Percentiles rank a stretch among this genome's conserved stretches.
Evolutionary conservation across 192 early-diverging fungal species (phyloP).

Genomic region (Dissophora globulifera): DNA sequence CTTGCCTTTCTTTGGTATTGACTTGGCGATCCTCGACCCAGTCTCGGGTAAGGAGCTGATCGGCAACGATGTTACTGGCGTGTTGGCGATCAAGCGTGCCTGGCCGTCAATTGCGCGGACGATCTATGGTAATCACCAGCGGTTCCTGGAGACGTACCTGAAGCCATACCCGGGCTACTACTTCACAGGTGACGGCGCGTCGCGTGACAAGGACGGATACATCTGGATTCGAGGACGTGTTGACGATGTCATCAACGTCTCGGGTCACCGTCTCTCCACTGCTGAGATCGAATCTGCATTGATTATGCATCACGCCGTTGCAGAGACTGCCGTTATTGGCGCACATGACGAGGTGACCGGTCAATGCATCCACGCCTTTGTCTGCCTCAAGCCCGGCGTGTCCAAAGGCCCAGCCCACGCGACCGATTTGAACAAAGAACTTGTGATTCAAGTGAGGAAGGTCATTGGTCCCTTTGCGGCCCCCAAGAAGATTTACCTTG

Average conservation of each 20-base stretch:
- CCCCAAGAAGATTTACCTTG: slow-evolving; percentile 86
- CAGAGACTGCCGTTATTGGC: slow-evolving; percentile 92
- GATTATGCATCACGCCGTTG: slow-evolving; percentile 78
- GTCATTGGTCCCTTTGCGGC: slow-evolving; percentile 95
- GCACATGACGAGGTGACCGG: slow-evolving; percentile 90
- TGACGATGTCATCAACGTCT: slow-evolving; percentile 94
- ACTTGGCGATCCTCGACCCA: slow-evolving; percentile 86
- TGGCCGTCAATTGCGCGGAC: slow-evolving; percentile 96
- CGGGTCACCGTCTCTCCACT: slow-evolving; percentile 93
- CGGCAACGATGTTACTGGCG: slow-evolving; percentile 91
- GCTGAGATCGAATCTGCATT: slow-evolving; percentile 95
- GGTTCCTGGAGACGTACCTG: slow-evolving; percentile 94
- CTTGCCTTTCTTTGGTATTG: slow-evolving; percentile 96
- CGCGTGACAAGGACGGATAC: slow-evolving; percentile 92
- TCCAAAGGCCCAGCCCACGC: neutral
- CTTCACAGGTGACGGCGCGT: slow-evolving; percentile 96
- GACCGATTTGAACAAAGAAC: slow-evolving; percentile 59
- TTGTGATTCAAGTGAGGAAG: slow-evolving; percentile 81
- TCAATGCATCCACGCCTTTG: slow-evolving; percentile 89
- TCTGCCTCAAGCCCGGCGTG: slow-evolving; percentile 74
- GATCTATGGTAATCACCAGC: slow-evolving; percentile 88
- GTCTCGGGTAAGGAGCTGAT: slow-evolving; percentile 82
- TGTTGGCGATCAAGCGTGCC: slow-evolving; percentile 83
- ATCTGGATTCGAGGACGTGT: slow-evolving; percentile 93
- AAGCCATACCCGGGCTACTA: slow-evolving; percentile 91